A percentile compares a stretch with the other conserved stretches of the same genome.
These are phyloP conservation scores for Calocera cornea DNA, from an alignment of 768 basidiomycete species.

Conservation along the genomic window DNA sequence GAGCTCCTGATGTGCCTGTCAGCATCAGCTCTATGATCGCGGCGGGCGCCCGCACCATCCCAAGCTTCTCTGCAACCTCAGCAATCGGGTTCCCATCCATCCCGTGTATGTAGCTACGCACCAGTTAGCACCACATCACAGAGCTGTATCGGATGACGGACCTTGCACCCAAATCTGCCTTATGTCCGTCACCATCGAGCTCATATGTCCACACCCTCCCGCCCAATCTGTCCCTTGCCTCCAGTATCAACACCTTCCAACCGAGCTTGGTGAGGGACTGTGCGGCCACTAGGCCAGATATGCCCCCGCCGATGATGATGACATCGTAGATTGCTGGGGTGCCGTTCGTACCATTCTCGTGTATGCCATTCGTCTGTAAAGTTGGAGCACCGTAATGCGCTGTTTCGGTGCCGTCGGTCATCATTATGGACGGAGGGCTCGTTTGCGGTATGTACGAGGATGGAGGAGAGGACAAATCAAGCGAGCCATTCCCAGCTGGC, in stretches of 20 bases:
- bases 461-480: no score
- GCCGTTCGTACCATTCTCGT: neutral
- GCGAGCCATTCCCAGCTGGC: no score
- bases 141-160: neutral
- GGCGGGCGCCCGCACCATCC: neutral
- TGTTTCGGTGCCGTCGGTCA: no score
- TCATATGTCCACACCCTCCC: slow-evolving; percentile 9
- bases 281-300: slow-evolving; percentile 12
- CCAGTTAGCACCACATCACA: neutral
- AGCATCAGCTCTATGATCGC: neutral
- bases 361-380: no score
- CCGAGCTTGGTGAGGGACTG: slow-evolving; percentile 2
- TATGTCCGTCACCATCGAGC: slow-evolving; percentile 1
- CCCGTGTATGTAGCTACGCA: slow-evolving; percentile 9
- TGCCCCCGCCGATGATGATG: slow-evolving; percentile 12
- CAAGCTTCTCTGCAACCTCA: neutral
- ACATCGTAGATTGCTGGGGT: neutral
- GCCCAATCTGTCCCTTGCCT: slow-evolving; percentile 12
- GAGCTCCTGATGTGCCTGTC: neutral
- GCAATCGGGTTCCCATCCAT: slow-evolving; percentile 10
- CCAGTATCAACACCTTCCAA: slow-evolving; percentile 10
- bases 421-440: no score
- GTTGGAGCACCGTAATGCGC: no score
- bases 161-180: slow-evolving; percentile 10
- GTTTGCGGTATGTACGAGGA: no score